A percentile compares a stretch with the other conserved stretches of the same genome.
Evolutionary conservation across 106 monocot species (phyloP).

Genomic region (Narthecium ossifragum): DNA sequence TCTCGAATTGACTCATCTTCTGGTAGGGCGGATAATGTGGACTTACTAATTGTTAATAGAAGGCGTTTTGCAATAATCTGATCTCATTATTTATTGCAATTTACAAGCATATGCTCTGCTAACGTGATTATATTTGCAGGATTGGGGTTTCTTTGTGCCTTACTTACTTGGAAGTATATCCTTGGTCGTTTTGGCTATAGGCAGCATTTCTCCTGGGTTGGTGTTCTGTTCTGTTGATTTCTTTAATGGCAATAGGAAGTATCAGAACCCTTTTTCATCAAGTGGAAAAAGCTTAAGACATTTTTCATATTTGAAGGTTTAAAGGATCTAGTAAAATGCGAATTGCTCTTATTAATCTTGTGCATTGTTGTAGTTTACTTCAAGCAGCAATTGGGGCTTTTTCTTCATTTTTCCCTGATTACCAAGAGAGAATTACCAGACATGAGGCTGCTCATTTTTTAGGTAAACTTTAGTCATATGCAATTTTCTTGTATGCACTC

Average conservation of each 20-base stretch:
- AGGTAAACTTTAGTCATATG: conserved; percentile 32
- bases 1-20: too few relatives aligned
- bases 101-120: too few relatives aligned
- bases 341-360: neutral
- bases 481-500: too few relatives aligned
- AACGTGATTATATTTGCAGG: conserved; percentile 36
- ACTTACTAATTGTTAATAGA: too few relatives aligned
- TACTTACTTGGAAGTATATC: conserved; percentile 93
- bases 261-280: too few relatives aligned
- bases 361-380: conserved; percentile 53
- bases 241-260: too few relatives aligned
- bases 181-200: conserved; percentile 82
- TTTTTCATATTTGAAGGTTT: neutral
- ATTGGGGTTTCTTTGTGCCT: conserved; percentile 95
- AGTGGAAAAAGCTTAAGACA: too few relatives aligned
- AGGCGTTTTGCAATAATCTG: neutral
- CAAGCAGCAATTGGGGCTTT: conserved; percentile 91
- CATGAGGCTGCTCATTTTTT: conserved; percentile 99
- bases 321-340: neutral
- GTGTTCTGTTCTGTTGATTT: too few relatives aligned
- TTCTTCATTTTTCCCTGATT: conserved; percentile 93
- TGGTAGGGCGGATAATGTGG: too few relatives aligned
- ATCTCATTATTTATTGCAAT: conserved; percentile 1
- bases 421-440: conserved; percentile 78
- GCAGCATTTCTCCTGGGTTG: conserved; percentile 94